Percentiles rank a stretch among this genome's conserved stretches.
Conservation (phyloP, 805 yeast genomes). For the Hanseniaspora meyeri region DNA sequence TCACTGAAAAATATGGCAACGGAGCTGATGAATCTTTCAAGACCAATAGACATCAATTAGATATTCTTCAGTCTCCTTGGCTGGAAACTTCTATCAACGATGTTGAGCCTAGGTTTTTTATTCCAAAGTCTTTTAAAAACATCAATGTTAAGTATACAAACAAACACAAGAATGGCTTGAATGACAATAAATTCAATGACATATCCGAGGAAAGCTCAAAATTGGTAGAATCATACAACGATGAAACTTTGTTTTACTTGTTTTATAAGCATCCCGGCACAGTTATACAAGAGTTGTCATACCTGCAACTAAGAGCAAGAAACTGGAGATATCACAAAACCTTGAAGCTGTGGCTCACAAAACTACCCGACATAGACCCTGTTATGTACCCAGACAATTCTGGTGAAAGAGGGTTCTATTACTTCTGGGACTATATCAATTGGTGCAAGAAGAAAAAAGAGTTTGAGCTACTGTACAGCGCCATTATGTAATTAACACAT, state of each 20-base stretch:
- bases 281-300: slow-evolving; percentile 83
- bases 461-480: slow-evolving; percentile 47
- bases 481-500: slow-evolving; percentile 37
- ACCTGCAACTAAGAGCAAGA: slow-evolving; percentile 76
- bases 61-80: slow-evolving; percentile 86
- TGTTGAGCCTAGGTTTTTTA: slow-evolving; percentile 69
- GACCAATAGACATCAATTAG: slow-evolving; percentile 16
- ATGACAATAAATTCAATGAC: slow-evolving; percentile 27
- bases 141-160: slow-evolving; percentile 18
- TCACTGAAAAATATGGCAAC: neutral
- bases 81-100: slow-evolving; percentile 79
- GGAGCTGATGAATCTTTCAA: neutral
- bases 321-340: slow-evolving; percentile 98
- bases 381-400: slow-evolving; percentile 57
- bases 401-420: slow-evolving; percentile 84
- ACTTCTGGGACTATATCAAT: slow-evolving; percentile 86
- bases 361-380: slow-evolving; percentile 83
- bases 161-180: slow-evolving; percentile 23
- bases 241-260: slow-evolving; percentile 84
- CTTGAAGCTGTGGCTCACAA: slow-evolving; percentile 90
- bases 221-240: slow-evolving; percentile 55
- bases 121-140: slow-evolving; percentile 45
- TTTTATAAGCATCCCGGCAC: slow-evolving; percentile 91
- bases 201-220: slow-evolving; percentile 28
- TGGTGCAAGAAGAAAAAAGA: slow-evolving; percentile 89